A percentile compares a stretch with the other conserved stretches of the same genome.
Conservation (phyloP, 768 basidiomycete genomes). For the Rhodocollybia butyracea region DNA sequence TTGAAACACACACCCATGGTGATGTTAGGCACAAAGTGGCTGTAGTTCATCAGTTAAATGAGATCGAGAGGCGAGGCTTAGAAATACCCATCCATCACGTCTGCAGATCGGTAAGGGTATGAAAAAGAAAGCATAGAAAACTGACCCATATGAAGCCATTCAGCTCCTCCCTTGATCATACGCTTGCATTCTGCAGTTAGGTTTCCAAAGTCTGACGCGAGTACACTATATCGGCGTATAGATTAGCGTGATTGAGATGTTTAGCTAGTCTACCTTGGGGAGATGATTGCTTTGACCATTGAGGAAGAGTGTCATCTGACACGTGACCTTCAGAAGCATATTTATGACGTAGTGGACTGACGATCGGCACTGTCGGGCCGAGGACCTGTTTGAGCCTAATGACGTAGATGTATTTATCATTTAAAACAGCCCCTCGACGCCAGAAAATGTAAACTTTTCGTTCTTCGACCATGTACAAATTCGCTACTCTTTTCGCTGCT, state of each 20-base stretch:
- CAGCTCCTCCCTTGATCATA: constrained; percentile 93
- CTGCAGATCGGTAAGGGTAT: constrained; percentile 33
- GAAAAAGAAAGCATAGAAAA: neutral
- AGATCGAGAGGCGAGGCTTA: constrained; percentile 12
- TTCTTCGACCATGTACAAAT: constrained; percentile 34
- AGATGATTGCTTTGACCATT: constrained; percentile 91
- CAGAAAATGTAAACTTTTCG: no score
- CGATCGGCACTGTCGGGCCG: neutral
- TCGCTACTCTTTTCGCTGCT: constrained; percentile 33
- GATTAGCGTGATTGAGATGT: no score
- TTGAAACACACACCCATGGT: constrained; percentile 72
- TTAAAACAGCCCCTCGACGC: no score
- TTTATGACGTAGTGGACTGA: neutral
- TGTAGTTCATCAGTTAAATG: constrained; percentile 25
- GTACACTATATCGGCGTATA: constrained; percentile 47
- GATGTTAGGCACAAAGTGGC: constrained; percentile 98
- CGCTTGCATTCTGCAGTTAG: constrained; percentile 93
- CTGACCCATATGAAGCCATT: constrained; percentile 98
- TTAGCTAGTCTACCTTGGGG: constrained; percentile 49
- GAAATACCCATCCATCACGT: constrained; percentile 95
- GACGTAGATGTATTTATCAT: constrained; percentile 6
- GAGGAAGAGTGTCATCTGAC: neutral
- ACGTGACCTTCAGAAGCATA: neutral
- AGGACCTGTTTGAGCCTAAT: neutral
- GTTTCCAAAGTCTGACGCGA: constrained; percentile 96